Conservation (phyloP, 1,284 basidiomycete genomes). For the Melampsora larici-populina region DNA sequence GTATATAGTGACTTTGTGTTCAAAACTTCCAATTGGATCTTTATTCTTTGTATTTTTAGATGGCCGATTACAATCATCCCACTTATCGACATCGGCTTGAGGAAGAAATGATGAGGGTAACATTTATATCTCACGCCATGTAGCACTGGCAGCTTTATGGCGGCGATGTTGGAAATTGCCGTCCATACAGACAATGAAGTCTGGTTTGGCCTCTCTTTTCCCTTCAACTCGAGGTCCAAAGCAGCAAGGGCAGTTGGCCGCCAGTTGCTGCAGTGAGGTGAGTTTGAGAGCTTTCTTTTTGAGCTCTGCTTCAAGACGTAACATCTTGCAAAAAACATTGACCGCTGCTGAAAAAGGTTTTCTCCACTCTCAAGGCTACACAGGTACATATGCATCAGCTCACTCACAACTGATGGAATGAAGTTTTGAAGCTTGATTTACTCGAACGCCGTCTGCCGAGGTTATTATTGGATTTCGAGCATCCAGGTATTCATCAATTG, state of each 20-base stretch:
- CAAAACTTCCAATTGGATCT: not conserved
- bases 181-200: not conserved
- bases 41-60: not conserved
- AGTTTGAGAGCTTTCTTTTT: not conserved
- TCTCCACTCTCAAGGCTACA: not conserved
- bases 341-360: not conserved
- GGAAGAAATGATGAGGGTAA: not conserved
- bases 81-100: not conserved
- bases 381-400: not conserved
- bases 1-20: not conserved
- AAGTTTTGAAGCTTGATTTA: too few relatives aligned
- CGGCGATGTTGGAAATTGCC: too few relatives aligned
- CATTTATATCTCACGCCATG: not conserved
- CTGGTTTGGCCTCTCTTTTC: not conserved
- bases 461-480: constrained; percentile 9
- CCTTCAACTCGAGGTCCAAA: not conserved
- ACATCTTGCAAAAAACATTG: not conserved
- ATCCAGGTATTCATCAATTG: constrained; percentile 28
- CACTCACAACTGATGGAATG: not conserved
- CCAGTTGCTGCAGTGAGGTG: not conserved
- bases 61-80: not conserved
- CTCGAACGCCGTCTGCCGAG: not conserved
- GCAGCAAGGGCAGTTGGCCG: not conserved
- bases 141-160: not conserved
- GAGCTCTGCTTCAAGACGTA: not conserved